Evolutionary conservation across 257 asterid species (phyloP).

Genomic region (Forsythia suspensa): DNA sequence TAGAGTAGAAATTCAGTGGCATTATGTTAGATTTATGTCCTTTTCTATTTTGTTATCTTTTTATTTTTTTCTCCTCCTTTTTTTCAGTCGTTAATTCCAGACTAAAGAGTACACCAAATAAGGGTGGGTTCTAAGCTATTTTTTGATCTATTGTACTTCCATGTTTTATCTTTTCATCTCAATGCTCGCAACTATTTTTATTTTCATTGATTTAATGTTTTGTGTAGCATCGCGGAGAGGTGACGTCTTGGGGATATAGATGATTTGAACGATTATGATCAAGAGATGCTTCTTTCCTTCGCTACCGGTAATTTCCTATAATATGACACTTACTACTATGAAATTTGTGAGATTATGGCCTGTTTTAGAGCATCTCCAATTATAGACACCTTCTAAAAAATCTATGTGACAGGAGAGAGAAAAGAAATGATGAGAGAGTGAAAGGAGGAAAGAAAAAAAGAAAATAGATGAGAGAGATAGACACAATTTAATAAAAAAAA

Average conservation of each 20-base stretch:
- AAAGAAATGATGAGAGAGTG: too few relatives aligned
- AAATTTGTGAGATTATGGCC: background rate
- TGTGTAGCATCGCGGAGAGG: constrained; percentile 96
- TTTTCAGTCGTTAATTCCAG: too few relatives aligned
- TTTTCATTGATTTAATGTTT: constrained; percentile 16
- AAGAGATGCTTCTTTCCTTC: constrained; percentile 95
- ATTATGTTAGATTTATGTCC: too few relatives aligned
- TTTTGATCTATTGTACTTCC: background rate
- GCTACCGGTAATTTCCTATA: constrained; percentile 69
- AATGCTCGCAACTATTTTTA: background rate
- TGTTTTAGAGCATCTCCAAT: background rate
- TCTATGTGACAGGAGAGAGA: background rate
- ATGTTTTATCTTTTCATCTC: background rate
- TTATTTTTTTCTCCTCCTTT: too few relatives aligned
- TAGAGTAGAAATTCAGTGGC: too few relatives aligned
- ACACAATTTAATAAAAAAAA: too few relatives aligned
- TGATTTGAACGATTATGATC: constrained; percentile 84
- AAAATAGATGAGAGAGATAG: too few relatives aligned
- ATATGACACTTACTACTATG: background rate
- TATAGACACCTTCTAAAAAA: too few relatives aligned
- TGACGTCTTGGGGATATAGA: constrained; percentile 99
- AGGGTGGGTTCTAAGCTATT: too few relatives aligned
- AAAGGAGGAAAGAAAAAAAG: too few relatives aligned
- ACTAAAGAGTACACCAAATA: too few relatives aligned
- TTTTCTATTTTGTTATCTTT: too few relatives aligned